Conservation (phyloP, 2,329 filamentous ascomycete genomes). For the Phaeomoniella chlamydospora region DNA sequence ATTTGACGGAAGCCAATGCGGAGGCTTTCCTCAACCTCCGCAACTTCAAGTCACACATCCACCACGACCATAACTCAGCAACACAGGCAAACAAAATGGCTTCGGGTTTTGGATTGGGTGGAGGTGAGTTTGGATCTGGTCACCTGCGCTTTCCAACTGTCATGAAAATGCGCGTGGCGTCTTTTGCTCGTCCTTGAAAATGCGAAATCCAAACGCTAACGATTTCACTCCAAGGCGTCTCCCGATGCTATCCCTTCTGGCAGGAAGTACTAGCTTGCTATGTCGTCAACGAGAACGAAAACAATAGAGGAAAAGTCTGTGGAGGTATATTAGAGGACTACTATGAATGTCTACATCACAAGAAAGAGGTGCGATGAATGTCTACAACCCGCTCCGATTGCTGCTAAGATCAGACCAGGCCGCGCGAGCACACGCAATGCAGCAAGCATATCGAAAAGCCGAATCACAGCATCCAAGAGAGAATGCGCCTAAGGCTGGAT, state of each 20-base stretch:
- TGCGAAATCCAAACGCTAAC: background rate
- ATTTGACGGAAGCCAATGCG: background rate
- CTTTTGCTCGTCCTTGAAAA: no score
- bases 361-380: constrained; percentile 67
- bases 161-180: no score
- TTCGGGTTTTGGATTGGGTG: constrained; percentile 39
- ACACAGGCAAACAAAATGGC: constrained; percentile 25
- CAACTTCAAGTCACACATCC: background rate
- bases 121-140: constrained; percentile 24
- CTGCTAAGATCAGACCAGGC: constrained; percentile 50
- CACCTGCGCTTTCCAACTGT: no score
- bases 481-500: constrained; percentile 64
- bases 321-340: constrained; percentile 80
- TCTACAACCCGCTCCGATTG: constrained; percentile 3
- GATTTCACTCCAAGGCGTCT: constrained; percentile 38
- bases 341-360: constrained; percentile 97
- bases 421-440: constrained; percentile 62
- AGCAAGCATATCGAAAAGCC: constrained; percentile 71
- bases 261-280: constrained; percentile 98
- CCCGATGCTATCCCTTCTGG: constrained; percentile 98
- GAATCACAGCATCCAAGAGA: constrained; percentile 63
- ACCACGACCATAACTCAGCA: background rate
- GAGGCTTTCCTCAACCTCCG: background rate
- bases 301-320: constrained; percentile 77
- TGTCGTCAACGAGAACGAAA: constrained; percentile 79